A percentile compares a stretch with the other conserved stretches of the same genome.
Evolutionary conservation across 305 asterid genomes (phyloP).

Genomic region (Fraxinus ornus): DNA sequence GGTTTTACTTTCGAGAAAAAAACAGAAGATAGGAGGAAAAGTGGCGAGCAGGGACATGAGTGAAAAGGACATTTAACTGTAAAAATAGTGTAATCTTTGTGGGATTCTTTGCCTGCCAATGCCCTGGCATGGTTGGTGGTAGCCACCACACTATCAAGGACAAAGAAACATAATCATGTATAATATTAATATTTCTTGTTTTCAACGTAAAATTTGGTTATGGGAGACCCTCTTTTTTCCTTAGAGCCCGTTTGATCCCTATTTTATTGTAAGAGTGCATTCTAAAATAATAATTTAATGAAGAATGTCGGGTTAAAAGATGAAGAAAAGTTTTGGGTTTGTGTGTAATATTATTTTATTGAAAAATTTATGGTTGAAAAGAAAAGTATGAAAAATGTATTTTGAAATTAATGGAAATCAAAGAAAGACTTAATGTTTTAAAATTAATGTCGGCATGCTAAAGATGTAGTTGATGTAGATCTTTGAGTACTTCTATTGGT

Average conservation of each 20-base stretch:
- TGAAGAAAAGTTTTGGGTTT: too few species aligned
- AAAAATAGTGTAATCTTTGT: constrained; percentile 42
- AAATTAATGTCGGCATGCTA: neutral
- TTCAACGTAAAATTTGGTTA: constrained; percentile 12
- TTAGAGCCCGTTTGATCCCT: too few species aligned
- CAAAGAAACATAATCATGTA: constrained; percentile 23
- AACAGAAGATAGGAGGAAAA: constrained; percentile 25
- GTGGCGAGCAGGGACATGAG: constrained; percentile 27
- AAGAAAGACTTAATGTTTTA: neutral
- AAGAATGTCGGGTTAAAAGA: too few species aligned
- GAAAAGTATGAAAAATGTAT: too few species aligned
- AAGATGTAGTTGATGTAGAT: neutral
- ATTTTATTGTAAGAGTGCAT: too few species aligned
- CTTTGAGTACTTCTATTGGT: neutral
- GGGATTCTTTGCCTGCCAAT: constrained; percentile 56
- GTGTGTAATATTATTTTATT: too few species aligned
- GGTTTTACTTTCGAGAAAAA: constrained; percentile 25
- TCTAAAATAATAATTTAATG: too few species aligned
- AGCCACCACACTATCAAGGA: constrained; percentile 39
- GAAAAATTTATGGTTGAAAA: too few species aligned
- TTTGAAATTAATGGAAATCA: neutral
- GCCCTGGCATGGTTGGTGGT: constrained; percentile 37
- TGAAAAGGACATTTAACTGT: constrained; percentile 36
- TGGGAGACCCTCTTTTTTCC: too few species aligned
- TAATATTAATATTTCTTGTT: constrained; percentile 7